A percentile compares a stretch with the other conserved stretches of the same genome.
Conservation (phyloP, 148 eudicot species). For the Vaccinium vitisidaea region DNA sequence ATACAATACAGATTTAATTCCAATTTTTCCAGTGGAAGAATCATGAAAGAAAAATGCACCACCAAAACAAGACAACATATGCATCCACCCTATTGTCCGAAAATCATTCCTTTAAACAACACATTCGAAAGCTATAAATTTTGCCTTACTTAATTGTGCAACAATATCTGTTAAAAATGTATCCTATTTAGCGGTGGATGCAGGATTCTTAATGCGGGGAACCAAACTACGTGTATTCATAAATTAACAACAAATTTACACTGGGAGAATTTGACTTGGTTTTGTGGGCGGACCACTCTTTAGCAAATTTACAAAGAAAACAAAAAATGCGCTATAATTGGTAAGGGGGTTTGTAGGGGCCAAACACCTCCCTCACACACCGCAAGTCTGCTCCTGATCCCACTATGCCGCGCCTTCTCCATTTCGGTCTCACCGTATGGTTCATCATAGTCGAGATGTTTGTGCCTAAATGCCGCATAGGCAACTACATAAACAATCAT, state of each 20-base stretch:
- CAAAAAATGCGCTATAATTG: too few relatives aligned
- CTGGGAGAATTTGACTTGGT: too few relatives aligned
- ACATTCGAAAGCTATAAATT: neutral
- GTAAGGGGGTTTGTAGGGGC: too few relatives aligned
- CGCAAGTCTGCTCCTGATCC: too few relatives aligned
- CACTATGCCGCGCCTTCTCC: conserved; percentile 75
- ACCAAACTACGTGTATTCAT: too few relatives aligned
- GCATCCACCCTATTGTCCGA: neutral
- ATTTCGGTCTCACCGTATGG: conserved; percentile 77
- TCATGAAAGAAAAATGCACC: neutral
- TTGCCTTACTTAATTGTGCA: too few relatives aligned
- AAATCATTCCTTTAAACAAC: neutral
- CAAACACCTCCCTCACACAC: too few relatives aligned
- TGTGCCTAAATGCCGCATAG: conserved; percentile 75
- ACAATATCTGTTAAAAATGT: conserved; percentile 36
- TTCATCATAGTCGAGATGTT: conserved; percentile 81
- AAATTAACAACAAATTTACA: too few relatives aligned
- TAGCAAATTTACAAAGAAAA: too few relatives aligned
- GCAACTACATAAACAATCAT: conserved; percentile 75
- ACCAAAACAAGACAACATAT: conserved; percentile 8
- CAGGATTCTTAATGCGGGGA: too few relatives aligned
- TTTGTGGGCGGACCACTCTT: too few relatives aligned
- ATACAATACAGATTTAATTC: neutral
- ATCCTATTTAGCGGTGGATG: conserved; percentile 15
- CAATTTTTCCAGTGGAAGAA: conserved; percentile 1